A percentile compares a stretch with the other conserved stretches of the same genome.
phyloP scores from a whole-genome alignment of 352 stramenopile genomes.

The Peronospora tabacina region DNA sequence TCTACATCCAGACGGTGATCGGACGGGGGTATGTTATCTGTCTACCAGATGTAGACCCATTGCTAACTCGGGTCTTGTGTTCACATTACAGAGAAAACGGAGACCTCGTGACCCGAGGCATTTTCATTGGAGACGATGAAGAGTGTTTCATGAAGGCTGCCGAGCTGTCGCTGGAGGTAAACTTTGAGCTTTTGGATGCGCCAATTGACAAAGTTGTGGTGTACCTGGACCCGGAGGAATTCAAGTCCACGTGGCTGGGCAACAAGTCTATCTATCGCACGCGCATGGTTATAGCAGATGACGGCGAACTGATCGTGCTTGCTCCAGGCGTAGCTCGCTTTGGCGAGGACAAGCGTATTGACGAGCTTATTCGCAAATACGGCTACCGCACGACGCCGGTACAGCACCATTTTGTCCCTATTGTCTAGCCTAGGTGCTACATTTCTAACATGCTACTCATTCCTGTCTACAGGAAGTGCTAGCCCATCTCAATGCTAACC shows the following conservation, averaged over 20 bases:
- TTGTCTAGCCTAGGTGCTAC: neutral
- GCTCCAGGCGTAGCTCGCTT: conserved; percentile 91
- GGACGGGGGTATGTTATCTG: conserved; percentile 40
- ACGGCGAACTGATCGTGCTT: conserved; percentile 91
- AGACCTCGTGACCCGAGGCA: conserved; percentile 74
- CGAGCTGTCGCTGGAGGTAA: conserved; percentile 91
- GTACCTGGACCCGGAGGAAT: conserved; percentile 94
- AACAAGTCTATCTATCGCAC: conserved; percentile 98
- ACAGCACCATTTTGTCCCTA: conserved; percentile 14
- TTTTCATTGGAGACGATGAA: conserved; percentile 95
- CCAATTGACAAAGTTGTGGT: conserved; percentile 92
- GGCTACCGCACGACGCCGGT: conserved; percentile 93
- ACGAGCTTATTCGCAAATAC: conserved; percentile 94
- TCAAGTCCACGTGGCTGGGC: conserved; percentile 96
- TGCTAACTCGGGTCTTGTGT: conserved; percentile 7
- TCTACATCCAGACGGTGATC: conserved; percentile 96
- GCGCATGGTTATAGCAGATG: conserved; percentile 94
- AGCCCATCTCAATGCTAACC: conserved; percentile 83
- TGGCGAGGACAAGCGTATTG: conserved; percentile 91
- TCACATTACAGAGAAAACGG: conserved; percentile 33
- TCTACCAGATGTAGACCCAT: neutral
- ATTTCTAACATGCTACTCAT: conserved; percentile 4
- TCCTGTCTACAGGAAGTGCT: conserved; percentile 76
- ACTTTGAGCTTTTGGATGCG: conserved; percentile 92
- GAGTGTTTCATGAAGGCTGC: conserved; percentile 93